phyloP scores from a whole-genome alignment of 164 flowering plant species.

The Aristolochia californica region DNA sequence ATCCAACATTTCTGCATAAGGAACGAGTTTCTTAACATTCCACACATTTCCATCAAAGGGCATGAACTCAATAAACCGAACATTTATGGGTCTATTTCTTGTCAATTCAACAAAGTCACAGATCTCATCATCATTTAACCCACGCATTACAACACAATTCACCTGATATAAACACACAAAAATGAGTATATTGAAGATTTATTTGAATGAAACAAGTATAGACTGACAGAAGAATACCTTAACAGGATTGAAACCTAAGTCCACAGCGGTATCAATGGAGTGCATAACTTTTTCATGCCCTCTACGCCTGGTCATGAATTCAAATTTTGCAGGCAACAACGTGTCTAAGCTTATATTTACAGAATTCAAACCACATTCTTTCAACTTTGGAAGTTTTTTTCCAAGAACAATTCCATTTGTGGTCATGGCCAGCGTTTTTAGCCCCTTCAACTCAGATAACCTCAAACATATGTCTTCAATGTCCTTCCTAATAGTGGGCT shows the following conservation, averaged over 20 bases:
- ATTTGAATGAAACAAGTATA: background rate
- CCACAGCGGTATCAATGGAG: slow-evolving; percentile 66
- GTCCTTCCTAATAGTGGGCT: slow-evolving; percentile 88
- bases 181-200: background rate
- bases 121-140: slow-evolving; percentile 94
- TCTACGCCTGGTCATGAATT: slow-evolving; percentile 86
- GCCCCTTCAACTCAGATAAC: slow-evolving; percentile 63
- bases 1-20: slow-evolving; percentile 80
- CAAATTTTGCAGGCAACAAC: slow-evolving; percentile 89
- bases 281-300: slow-evolving; percentile 83
- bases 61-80: slow-evolving; percentile 98
- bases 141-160: slow-evolving; percentile 94
- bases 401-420: slow-evolving; percentile 84
- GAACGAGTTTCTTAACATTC: slow-evolving; percentile 91
- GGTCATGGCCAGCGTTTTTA: slow-evolving; percentile 80
- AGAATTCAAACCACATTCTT: slow-evolving; percentile 68
- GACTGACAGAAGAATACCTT: slow-evolving; percentile 38
- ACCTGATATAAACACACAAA: slow-evolving; percentile 37
- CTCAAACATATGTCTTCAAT: slow-evolving; percentile 73
- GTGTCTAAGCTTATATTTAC: slow-evolving; percentile 93
- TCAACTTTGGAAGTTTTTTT: slow-evolving; percentile 73
- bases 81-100: slow-evolving; percentile 66
- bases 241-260: slow-evolving; percentile 80
- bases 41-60: slow-evolving; percentile 99
- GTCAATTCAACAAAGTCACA: slow-evolving; percentile 90